Evolutionary conservation across 106 monocot species (phyloP).

Genomic region (Dioscorea dumetorum): DNA sequence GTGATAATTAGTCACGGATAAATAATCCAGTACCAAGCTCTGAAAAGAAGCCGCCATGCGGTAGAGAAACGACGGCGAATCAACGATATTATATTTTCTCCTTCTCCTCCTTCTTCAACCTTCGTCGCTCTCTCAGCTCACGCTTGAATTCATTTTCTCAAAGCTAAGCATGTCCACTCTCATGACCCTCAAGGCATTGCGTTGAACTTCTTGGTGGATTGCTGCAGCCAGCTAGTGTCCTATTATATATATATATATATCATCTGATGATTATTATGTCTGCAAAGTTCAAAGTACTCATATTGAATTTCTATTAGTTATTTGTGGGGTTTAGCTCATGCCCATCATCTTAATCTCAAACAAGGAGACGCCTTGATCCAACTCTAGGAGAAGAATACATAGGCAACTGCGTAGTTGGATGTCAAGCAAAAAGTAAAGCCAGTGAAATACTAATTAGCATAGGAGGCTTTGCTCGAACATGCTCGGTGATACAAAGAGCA

Average conservation of each 20-base stretch:
- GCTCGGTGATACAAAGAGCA: not conserved
- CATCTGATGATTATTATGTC: too few relatives aligned
- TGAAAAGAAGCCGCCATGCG: slow-evolving; percentile 8
- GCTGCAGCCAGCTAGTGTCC: slow-evolving; percentile 1
- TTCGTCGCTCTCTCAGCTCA: slow-evolving; percentile 27
- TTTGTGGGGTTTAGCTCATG: not conserved
- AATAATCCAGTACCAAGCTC: not conserved
- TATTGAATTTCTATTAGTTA: too few relatives aligned
- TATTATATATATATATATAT: not conserved
- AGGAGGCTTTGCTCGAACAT: slow-evolving; percentile 6
- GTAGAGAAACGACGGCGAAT: too few relatives aligned
- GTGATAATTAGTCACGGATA: not conserved
- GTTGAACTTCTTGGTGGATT: slow-evolving; percentile 20
- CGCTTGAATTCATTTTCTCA: slow-evolving; percentile 14
- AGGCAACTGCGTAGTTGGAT: slow-evolving; percentile 16
- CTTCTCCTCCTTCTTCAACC: slow-evolving; percentile 10
- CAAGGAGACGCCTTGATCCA: slow-evolving; percentile 21
- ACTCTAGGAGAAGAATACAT: slow-evolving; percentile 13
- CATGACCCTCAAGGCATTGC: not conserved
- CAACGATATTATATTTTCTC: not conserved
- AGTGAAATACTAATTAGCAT: slow-evolving; percentile 2
- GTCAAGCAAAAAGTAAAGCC: slow-evolving; percentile 4
- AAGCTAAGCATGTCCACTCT: slow-evolving; percentile 1
- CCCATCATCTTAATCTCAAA: not conserved
- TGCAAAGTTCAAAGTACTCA: too few relatives aligned